phyloP scores from a whole-genome alignment of 192 early-diverging fungal genomes.

The Oehlia diaphana region DNA sequence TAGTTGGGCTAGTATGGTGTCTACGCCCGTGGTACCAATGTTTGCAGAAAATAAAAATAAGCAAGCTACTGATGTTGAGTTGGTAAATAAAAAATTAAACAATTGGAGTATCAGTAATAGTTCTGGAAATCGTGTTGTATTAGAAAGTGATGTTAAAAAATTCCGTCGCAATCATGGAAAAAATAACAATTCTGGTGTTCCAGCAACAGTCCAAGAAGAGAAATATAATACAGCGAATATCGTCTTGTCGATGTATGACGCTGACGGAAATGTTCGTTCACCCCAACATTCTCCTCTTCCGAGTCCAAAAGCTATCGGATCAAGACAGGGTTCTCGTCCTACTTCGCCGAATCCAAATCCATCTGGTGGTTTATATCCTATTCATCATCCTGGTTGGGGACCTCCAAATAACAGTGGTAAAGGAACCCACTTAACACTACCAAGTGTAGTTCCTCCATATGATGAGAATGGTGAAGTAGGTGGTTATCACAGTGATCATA shows the following conservation, averaged over 20 bases:
- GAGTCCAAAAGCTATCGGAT: constrained; percentile 28
- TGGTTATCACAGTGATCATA: constrained; percentile 40
- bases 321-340: constrained; percentile 31
- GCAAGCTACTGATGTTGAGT: constrained; percentile 49
- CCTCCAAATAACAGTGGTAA: constrained; percentile 31
- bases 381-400: constrained; percentile 30
- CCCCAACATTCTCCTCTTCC: constrained; percentile 36
- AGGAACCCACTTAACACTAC: constrained; percentile 36
- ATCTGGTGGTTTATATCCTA: constrained; percentile 43
- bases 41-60: constrained; percentile 29
- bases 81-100: constrained; percentile 30
- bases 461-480: constrained; percentile 28
- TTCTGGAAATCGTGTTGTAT: constrained; percentile 28
- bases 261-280: constrained; percentile 25
- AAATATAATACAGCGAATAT: constrained; percentile 25
- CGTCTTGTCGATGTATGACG: constrained; percentile 24
- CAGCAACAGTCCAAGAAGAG: constrained; percentile 35
- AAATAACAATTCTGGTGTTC: constrained; percentile 28
- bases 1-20: constrained; percentile 33
- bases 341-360: constrained; percentile 32
- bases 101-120: constrained; percentile 35
- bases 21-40: constrained; percentile 31
- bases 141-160: constrained; percentile 33
- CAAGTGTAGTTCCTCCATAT: constrained; percentile 34
- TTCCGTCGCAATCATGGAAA: constrained; percentile 34